A percentile compares a stretch with the other conserved stretches of the same genome.
Conservation (phyloP, 2,329 filamentous ascomycete genomes). For the Fusarium sp. region DNA sequence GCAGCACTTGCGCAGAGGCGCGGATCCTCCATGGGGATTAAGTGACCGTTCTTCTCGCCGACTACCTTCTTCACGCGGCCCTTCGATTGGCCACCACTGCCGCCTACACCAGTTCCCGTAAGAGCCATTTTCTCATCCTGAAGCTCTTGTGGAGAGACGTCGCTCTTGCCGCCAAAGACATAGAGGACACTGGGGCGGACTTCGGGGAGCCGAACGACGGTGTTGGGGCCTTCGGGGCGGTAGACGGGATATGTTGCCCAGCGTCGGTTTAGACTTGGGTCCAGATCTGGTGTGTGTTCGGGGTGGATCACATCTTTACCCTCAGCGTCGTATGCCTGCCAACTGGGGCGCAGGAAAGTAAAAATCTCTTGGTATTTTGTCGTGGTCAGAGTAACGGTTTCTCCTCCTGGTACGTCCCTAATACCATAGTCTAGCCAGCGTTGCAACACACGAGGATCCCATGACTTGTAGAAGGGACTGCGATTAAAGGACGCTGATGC, state of each 20-base stretch:
- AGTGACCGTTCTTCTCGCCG: slow-evolving; percentile 77
- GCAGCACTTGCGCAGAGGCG: slow-evolving; percentile 72
- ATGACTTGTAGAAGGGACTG: slow-evolving; percentile 79
- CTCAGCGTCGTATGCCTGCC: slow-evolving; percentile 57
- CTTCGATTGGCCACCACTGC: slow-evolving; percentile 73
- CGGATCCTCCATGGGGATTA: slow-evolving; percentile 87
- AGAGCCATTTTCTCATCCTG: slow-evolving; percentile 70
- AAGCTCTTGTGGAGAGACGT: slow-evolving; percentile 65
- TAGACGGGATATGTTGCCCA: slow-evolving; percentile 70
- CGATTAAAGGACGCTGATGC: slow-evolving; percentile 76
- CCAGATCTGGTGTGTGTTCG: slow-evolving; percentile 61
- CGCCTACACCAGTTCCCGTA: slow-evolving; percentile 76
- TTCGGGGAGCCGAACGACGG: slow-evolving; percentile 68
- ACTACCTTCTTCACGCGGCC: slow-evolving; percentile 77
- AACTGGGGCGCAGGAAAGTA: slow-evolving; percentile 77
- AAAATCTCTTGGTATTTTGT: slow-evolving; percentile 86
- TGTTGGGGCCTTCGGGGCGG: slow-evolving; percentile 71
- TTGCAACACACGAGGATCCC: slow-evolving; percentile 85
- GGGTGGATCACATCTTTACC: slow-evolving; percentile 58
- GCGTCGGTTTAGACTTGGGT: slow-evolving; percentile 54
- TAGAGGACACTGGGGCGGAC: slow-evolving; percentile 77
- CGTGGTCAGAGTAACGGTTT: slow-evolving; percentile 79
- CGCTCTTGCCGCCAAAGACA: slow-evolving; percentile 73
- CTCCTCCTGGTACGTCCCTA: slow-evolving; percentile 66
- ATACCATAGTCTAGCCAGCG: slow-evolving; percentile 74